Conservation (phyloP, 495 filamentous ascomycete genomes). For the Tetracladium setigerum region DNA sequence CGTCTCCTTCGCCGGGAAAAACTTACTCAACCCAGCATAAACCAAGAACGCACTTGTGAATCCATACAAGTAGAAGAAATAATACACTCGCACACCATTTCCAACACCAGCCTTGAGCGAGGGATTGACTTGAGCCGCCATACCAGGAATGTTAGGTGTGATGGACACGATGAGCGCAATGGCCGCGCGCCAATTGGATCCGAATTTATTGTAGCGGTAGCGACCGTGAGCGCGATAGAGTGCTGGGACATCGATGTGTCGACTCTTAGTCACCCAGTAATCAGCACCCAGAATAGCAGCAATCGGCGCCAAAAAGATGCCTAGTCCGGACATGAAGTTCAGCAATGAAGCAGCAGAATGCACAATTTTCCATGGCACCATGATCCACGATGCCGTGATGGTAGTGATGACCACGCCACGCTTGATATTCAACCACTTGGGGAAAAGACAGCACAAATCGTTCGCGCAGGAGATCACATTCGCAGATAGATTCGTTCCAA, state of each 20-base stretch:
- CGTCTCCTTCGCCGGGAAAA: slow-evolving; percentile 29
- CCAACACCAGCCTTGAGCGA: slow-evolving; percentile 43
- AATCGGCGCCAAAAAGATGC: slow-evolving; percentile 39
- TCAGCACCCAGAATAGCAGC: slow-evolving; percentile 41
- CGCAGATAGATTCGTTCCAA: slow-evolving; percentile 59
- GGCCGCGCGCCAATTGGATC: slow-evolving; percentile 36
- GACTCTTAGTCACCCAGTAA: slow-evolving; percentile 39
- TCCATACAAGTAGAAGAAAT: slow-evolving; percentile 33
- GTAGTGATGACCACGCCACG: slow-evolving; percentile 56
- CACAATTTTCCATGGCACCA: slow-evolving; percentile 60
- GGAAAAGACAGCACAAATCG: slow-evolving; percentile 52
- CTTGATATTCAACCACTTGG: slow-evolving; percentile 52
- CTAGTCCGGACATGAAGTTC: slow-evolving; percentile 46
- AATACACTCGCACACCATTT: slow-evolving; percentile 24
- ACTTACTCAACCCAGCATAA: slow-evolving; percentile 24
- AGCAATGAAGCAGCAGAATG: slow-evolving; percentile 48
- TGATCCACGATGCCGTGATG: slow-evolving; percentile 46
- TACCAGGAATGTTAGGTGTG: slow-evolving; percentile 31
- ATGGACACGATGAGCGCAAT: slow-evolving; percentile 32
- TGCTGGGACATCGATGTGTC: slow-evolving; percentile 35
- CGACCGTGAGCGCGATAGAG: slow-evolving; percentile 31
- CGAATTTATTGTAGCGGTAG: slow-evolving; percentile 24
- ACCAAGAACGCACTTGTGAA: slow-evolving; percentile 30
- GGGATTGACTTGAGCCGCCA: slow-evolving; percentile 24
- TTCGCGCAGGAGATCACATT: slow-evolving; percentile 60